Conservation (phyloP, 257 asterid genomes). For the Ophiorrhiza pumila region DNA sequence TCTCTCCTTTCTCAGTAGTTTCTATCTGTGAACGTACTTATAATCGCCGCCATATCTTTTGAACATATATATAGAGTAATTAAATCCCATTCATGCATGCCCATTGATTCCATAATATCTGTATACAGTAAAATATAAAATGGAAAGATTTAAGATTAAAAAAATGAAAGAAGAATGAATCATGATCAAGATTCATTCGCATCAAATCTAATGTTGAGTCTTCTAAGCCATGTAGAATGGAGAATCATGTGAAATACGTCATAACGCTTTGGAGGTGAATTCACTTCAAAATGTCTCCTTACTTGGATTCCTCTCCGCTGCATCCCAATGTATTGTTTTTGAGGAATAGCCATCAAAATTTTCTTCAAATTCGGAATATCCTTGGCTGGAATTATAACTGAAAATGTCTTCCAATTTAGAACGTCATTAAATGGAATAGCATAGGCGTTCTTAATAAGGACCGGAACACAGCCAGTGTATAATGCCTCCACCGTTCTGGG, state of each 20-base stretch:
- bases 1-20: no score
- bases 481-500: constrained; percentile 81
- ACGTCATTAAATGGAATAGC: constrained; percentile 73
- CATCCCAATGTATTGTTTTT: constrained; percentile 61
- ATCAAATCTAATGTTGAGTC: constrained; percentile 49
- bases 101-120: no score
- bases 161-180: no score
- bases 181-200: no score
- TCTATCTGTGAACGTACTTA: no score
- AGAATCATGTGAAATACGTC: constrained; percentile 88
- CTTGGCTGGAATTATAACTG: constrained; percentile 43
- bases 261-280: constrained; percentile 56
- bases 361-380: constrained; percentile 59
- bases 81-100: no score
- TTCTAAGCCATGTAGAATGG: constrained; percentile 85
- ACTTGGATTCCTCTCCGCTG: constrained; percentile 61
- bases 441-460: constrained; percentile 53
- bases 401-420: constrained; percentile 62
- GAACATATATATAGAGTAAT: no score
- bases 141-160: no score
- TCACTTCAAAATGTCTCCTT: constrained; percentile 74
- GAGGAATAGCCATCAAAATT: constrained; percentile 52
- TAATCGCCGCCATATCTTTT: no score
- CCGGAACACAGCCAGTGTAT: constrained; percentile 74
- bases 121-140: no score